Base-by-base conservation (phyloP, 2,329 filamentous ascomycete species). In the Neopestalotiopsis sp. region DNA sequence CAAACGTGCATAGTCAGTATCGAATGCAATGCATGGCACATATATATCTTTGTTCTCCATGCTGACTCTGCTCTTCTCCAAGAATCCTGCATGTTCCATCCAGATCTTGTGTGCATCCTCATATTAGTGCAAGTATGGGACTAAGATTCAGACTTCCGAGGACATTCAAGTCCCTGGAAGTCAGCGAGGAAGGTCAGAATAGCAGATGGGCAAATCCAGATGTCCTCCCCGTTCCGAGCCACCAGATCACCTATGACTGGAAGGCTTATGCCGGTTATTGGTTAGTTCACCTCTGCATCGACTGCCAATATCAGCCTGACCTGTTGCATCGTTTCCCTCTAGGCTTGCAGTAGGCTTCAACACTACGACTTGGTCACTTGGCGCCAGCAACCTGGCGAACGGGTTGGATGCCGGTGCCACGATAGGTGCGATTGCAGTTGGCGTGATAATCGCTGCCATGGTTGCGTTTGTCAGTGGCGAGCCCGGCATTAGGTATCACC, bases 161-260 rank as follows among this genome's bases (percentile, higher is more conserved):
- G 65, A 69, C 68, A 6, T 69, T 69, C 49, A 28, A 61, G 40
- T 69, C 68, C 14, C 30, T 69, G 57, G 59, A 57, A 13, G 65
- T 69, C 38, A 69, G 65, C 62, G 49, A 63, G 52, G 73, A 67
- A 17, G 56, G 56, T 1, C 49, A 67, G 20, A 38, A 56, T n/a
- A 67, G 56, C 38, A 32, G 65, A 59, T 75, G 73, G 74, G 69
- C 71, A 28, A 75, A 75, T 66, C 61, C 56, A 13, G 74, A 75
- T 69, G 57, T 74, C 4, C 60, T 71, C n/a, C 73, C 72, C 12
- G 67, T 71, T n/a, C 68, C 71, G 1, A 61, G 61, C 1, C 63
- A 73, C 17, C 65, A 74, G 62, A 69, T 66, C 7, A 72, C 64
- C 2, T 75, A 71, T 61, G 71, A 69, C 5, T 66, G 66, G 40